Base-by-base conservation (phyloP, 2,329 filamentous ascomycete species). In the Cladophialophora chaetospira region DNA sequence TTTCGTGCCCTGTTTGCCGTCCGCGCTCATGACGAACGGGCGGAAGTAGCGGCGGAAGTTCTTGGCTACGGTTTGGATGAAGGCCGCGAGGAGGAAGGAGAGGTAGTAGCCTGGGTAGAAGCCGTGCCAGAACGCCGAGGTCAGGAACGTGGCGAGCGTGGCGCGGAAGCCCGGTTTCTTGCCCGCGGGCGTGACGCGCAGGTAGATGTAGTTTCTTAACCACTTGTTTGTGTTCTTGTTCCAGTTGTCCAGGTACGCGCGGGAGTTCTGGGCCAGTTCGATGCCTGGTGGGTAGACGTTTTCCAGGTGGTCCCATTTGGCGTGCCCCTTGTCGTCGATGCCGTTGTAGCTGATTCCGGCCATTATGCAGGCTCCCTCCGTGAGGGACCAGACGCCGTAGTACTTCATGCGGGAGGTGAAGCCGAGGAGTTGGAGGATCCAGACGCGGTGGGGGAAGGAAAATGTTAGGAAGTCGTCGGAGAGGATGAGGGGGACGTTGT, bases 201-300 rank as follows among this genome's bases (percentile, higher is more conserved):
- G 81, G 70, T 97, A 99, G 65, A 99, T 82, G 70, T 97, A 99
- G 73, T 97, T 96, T 44, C 92, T 85, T 60, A 99, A 78, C 94
- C 94, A 99, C 68, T 90, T 85, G 72, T 97, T 99, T 10, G 94
- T 99, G 74, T 97, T 97, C 77, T 97, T 96, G 73, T 99, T 99
- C 94, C 94, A 99, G 68, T 85, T 88, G 46, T 87, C 93, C 2
- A 99, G 81, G 67, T 94, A 97, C 1, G 85, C 91, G 52, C 93
- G 86, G n/a, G 89, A 89, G 71, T 97, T 99, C 74, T 97, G 92
- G 1, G 93, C 94, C 0, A 85, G 80, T 75, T 99, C 94, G 25
- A 99, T 89, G 2, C 83, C 85, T 81, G 86, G 87, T 0, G 94
- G 88, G 64, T 89, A 86, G 65, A 99, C 90, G 69, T 99, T 99